These are phyloP conservation scores for Rosa lucieae DNA, from an alignment of 306 rosid genomes.

Conservation along the genomic window DNA sequence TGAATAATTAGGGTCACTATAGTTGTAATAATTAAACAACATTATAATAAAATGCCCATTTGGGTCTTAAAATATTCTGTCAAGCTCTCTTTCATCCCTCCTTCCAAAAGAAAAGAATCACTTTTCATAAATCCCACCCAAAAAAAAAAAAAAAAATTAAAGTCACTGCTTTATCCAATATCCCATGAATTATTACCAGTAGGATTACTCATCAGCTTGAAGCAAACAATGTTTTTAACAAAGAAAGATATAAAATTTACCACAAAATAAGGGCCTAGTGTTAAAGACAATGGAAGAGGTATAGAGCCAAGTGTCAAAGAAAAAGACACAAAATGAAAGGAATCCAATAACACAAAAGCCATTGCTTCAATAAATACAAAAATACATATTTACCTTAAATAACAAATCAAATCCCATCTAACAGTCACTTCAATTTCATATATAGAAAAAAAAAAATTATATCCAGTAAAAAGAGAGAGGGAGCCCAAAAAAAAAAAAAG, in stretches of 20 bases:
- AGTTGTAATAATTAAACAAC: not conserved
- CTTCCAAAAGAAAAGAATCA: not conserved
- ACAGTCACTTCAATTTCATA: not conserved
- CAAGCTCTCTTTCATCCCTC: not conserved
- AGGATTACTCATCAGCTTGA: not conserved
- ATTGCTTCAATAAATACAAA: not conserved
- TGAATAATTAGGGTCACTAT: slow-evolving; percentile 3
- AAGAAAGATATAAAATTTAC: too few species aligned
- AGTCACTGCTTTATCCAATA: not conserved
- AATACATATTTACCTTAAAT: not conserved
- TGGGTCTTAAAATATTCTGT: not conserved
- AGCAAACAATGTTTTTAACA: too few species aligned
- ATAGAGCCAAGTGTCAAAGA: not conserved
- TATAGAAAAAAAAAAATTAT: not conserved
- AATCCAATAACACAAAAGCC: not conserved
- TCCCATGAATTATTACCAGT: too few species aligned
- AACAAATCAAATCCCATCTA: not conserved
- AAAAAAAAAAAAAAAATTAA: not conserved
- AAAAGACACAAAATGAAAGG: not conserved
- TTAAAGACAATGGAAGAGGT: not conserved
- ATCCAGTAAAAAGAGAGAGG: not conserved
- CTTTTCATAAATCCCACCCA: not conserved
- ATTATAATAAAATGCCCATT: not conserved
- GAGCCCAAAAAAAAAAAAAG: not conserved
- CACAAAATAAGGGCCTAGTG: not conserved